A percentile compares a stretch with the other conserved stretches of the same genome.
Conservation (phyloP, 2,329 filamentous ascomycete species). For the Epichloe sibirici region DNA sequence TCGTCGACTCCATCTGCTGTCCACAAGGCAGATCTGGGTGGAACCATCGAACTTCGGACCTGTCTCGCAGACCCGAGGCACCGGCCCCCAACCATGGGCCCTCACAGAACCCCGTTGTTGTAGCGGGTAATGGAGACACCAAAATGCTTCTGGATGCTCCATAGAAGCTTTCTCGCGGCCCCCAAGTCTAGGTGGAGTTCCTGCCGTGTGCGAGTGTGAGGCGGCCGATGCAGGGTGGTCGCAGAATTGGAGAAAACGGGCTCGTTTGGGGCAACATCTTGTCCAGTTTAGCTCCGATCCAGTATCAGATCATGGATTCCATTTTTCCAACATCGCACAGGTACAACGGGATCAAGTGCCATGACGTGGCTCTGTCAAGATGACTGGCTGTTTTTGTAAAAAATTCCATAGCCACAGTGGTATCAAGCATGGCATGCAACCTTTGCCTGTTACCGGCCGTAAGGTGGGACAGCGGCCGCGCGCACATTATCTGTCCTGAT, state of each 20-base stretch:
- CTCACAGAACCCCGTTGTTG: conserved; percentile 7
- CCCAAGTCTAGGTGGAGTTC: conserved; percentile 11
- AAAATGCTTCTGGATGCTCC: conserved; percentile 12
- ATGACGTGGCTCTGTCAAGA: background rate
- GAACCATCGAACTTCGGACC: conserved; percentile 9
- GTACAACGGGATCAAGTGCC: background rate
- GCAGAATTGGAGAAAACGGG: conserved; percentile 8
- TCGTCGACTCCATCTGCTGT: conserved; percentile 6
- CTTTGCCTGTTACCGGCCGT: background rate
- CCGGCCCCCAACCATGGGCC: conserved; percentile 7
- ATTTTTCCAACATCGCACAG: background rate
- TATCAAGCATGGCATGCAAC: background rate
- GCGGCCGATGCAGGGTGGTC: conserved; percentile 5
- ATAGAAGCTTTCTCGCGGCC: conserved; percentile 13
- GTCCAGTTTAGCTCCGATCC: background rate
- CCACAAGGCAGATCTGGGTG: conserved; percentile 14
- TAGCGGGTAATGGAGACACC: conserved; percentile 9
- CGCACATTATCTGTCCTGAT: background rate
- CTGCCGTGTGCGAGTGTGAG: conserved; percentile 3
- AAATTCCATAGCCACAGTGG: too few relatives aligned
- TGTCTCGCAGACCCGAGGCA: conserved; percentile 7
- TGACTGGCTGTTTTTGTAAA: background rate
- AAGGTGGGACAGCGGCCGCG: background rate
- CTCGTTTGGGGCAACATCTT: background rate
- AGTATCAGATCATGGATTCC: background rate